Conservation (phyloP, 805 yeast genomes). For the Candida nonsorbophila region DNA sequence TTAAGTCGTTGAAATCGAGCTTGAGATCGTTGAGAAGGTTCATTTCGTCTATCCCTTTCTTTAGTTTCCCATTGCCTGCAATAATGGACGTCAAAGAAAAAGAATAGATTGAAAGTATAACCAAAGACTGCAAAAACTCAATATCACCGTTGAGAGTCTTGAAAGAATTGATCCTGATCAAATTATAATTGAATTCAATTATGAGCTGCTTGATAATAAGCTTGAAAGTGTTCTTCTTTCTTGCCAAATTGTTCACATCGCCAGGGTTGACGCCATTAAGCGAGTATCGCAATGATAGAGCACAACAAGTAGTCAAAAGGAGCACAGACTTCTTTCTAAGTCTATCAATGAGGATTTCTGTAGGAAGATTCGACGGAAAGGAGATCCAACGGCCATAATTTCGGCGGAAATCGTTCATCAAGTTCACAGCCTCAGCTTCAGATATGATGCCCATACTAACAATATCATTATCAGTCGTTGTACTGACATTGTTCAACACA, state of each 20-base stretch:
- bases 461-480: constrained; percentile 36
- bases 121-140: constrained; percentile 66
- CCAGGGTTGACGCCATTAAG: constrained; percentile 20
- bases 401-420: constrained; percentile 55
- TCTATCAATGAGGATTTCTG: constrained; percentile 43
- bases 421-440: constrained; percentile 40
- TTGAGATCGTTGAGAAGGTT: constrained; percentile 5
- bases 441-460: constrained; percentile 47
- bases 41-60: constrained; percentile 3
- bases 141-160: constrained; percentile 27
- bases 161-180: constrained; percentile 24
- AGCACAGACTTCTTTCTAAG: constrained; percentile 52
- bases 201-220: constrained; percentile 42
- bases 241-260: constrained; percentile 15
- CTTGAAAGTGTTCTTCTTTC: constrained; percentile 31
- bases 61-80: constrained; percentile 7
- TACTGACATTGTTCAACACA: constrained; percentile 1
- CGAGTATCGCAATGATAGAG: constrained; percentile 52
- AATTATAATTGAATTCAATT: constrained; percentile 42
- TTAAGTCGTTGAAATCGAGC: constrained; percentile 27
- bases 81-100: constrained; percentile 49
- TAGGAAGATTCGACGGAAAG: constrained; percentile 50
- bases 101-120: constrained; percentile 60
- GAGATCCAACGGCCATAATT: constrained; percentile 77
- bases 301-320: constrained; percentile 62